Conservation (phyloP, 495 filamentous ascomycete species). For the Talaromyces thailandensis region DNA sequence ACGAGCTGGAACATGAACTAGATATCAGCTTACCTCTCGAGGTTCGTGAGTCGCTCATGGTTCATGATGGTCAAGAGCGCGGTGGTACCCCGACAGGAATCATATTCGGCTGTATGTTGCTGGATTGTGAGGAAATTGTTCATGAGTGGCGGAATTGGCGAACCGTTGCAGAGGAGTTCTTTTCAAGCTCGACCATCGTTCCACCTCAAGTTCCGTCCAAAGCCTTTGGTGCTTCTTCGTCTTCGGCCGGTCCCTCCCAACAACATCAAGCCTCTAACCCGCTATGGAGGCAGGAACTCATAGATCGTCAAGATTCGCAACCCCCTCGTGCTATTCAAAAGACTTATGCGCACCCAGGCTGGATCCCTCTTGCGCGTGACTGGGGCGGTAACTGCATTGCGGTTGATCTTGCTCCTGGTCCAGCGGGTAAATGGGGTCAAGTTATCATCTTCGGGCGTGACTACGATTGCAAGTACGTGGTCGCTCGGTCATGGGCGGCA, state of each 20-base stretch:
- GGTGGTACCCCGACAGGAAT: slow-evolving; percentile 86
- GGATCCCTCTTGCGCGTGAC: slow-evolving; percentile 93
- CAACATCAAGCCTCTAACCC: slow-evolving; percentile 41
- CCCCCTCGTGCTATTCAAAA: slow-evolving; percentile 81
- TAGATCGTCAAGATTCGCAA: slow-evolving; percentile 78
- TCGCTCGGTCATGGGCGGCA: slow-evolving; percentile 84
- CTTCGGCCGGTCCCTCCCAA: slow-evolving; percentile 40
- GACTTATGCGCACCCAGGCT: slow-evolving; percentile 86
- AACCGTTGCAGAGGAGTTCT: slow-evolving; percentile 80
- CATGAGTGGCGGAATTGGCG: slow-evolving; percentile 98
- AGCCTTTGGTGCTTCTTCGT: slow-evolving; percentile 55
- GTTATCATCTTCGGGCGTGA: slow-evolving; percentile 94
- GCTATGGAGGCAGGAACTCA: slow-evolving; percentile 78
- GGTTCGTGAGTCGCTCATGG: slow-evolving; percentile 79
- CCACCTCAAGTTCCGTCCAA: slow-evolving; percentile 54
- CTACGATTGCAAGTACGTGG: slow-evolving; percentile 96
- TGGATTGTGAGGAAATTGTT: slow-evolving; percentile 97
- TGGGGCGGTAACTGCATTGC: slow-evolving; percentile 98
- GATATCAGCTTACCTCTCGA: slow-evolving; percentile 93
- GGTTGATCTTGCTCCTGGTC: slow-evolving; percentile 87
- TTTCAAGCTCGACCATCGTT: slow-evolving; percentile 46
- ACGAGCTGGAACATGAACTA: slow-evolving; percentile 91
- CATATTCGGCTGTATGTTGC: slow-evolving; percentile 86
- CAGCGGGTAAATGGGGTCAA: slow-evolving; percentile 87
- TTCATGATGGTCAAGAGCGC: slow-evolving; percentile 94